Evolutionary conservation across 768 basidiomycete species (phyloP), one percentile per base, ranked within the genome.

Genomic region (Suillus luteus): DNA sequence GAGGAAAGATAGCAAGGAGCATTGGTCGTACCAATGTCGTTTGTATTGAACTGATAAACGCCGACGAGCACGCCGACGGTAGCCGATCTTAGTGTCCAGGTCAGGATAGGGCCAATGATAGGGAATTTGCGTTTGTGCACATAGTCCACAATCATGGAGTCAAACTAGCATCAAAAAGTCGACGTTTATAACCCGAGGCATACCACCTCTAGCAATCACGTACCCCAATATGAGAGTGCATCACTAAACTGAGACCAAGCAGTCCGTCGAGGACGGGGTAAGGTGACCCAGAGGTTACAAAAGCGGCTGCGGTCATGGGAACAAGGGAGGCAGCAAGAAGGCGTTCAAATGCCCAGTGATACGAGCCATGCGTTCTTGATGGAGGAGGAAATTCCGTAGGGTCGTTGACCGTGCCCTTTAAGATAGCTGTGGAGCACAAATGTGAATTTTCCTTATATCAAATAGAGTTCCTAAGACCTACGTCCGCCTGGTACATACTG

Each of bases 1-100:
- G 54, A 37, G 37, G 48, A 46, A 63, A 65, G 11, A 60, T 14
- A 65, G 54, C 44, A 60, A 43, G n/a, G 9, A 11, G 51, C 0
- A 51, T 31, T 44, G 38, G 40, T 82, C 92, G 68, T 69, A 97
- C 97, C 96, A 66, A 99, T 88, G 74, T 99, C 96, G 73, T 96
- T 95, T 49, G 97, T 99, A 81, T 99, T 98, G 82, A 99, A 98
- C 76, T 97, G 91, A 80, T 97, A 99, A 5, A 98, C 85, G 15
- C 97, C 96, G 51, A 94, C 86, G 61, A 95, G 82, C 6, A 91
- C 86, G 27, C 88, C 93, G 44, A 89, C 85, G 35, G 97, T 98
- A 5, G 87, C 80, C 9, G 85, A 77, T 57, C 95, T 84, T 62
- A 98, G 81, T 10, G 81, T 75, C 96, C 96, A 99, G n/a, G 80